Percentiles rank a stretch among this genome's conserved stretches.
Conservation (phyloP, 2,329 filamentous ascomycete species). For the Fusarium sp. region DNA sequence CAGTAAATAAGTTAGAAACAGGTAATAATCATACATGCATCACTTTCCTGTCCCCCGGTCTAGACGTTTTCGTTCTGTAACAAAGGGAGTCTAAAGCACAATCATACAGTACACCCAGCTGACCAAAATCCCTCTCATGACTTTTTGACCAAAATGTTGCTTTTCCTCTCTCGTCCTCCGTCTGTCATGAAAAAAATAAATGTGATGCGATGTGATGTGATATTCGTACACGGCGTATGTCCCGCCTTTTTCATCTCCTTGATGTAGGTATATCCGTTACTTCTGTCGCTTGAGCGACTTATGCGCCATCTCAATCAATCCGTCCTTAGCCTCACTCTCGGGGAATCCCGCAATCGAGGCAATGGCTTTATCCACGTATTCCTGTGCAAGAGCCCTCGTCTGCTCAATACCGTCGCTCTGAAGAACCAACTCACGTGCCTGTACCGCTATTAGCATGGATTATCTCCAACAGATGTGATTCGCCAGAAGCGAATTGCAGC, state of each 20-base stretch:
- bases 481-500: conserved; percentile 1
- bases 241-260: not conserved
- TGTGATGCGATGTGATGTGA: conserved; percentile 16
- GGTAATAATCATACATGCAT: conserved; percentile 37
- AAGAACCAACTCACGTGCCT: conserved; percentile 88
- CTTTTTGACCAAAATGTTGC: not conserved
- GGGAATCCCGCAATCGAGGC: conserved; percentile 85
- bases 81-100: conserved; percentile 20
- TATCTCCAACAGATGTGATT: conserved; percentile 29
- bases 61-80: conserved; percentile 13
- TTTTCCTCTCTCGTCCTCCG: not conserved
- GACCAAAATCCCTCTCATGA: not conserved
- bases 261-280: conserved; percentile 52
- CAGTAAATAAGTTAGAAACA: conserved; percentile 20
- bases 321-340: conserved; percentile 92
- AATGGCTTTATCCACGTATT: conserved; percentile 89
- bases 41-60: conserved; percentile 10
- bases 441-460: conserved; percentile 31
- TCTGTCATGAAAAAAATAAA: conserved; percentile 17
- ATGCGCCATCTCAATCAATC: conserved; percentile 89
- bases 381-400: conserved; percentile 86
- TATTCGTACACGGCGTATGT: conserved; percentile 34
- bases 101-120: conserved; percentile 33
- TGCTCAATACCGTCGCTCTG: conserved; percentile 89
- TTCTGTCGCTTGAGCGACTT: conserved; percentile 92